A percentile compares a stretch with the other conserved stretches of the same genome.
These are phyloP conservation scores for Suillus hirtellus DNA, from an alignment of 768 basidiomycete genomes.

Conservation along the genomic window DNA sequence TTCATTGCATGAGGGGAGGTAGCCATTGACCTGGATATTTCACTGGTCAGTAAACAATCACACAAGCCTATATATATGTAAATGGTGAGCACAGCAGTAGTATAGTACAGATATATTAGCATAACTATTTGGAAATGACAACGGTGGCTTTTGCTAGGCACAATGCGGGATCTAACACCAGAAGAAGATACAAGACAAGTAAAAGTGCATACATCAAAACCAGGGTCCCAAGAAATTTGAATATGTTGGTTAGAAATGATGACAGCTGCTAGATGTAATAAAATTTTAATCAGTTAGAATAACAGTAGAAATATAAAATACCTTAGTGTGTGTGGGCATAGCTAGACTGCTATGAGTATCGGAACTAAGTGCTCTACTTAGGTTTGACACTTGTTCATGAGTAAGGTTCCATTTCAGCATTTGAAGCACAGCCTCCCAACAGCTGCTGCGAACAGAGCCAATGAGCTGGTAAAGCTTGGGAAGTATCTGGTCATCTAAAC, in stretches of 20 bases:
- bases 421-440: background rate
- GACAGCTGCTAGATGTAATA: background rate
- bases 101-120: background rate
- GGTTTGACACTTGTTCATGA: background rate
- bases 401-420: background rate
- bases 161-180: no score
- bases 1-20: background rate
- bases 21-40: background rate
- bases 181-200: no score
- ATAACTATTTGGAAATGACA: background rate
- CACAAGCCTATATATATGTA: background rate
- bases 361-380: background rate
- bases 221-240: background rate
- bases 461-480: background rate
- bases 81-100: background rate
- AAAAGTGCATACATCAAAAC: background rate
- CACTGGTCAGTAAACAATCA: background rate
- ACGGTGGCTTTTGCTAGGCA: no score
- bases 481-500: background rate
- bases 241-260: background rate
- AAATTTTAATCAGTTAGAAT: background rate
- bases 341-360: background rate
- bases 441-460: background rate
- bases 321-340: background rate
- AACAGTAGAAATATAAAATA: background rate